phyloP scores from a whole-genome alignment of 495 filamentous ascomycete species.

The Penicillium paxilli region DNA sequence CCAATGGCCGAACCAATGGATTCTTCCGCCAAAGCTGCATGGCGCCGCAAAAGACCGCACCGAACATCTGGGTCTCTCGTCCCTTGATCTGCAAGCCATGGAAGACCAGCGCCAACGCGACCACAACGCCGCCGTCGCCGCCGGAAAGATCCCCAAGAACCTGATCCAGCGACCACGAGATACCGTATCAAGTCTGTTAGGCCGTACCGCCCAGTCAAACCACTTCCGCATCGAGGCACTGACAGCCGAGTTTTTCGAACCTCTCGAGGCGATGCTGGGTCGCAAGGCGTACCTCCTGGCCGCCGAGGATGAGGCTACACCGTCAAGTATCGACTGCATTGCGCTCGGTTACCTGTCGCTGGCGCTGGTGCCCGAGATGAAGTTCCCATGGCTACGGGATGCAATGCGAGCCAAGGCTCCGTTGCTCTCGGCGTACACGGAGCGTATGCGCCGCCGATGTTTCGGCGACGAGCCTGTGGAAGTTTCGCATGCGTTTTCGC shows the following conservation, averaged over 20 bases:
- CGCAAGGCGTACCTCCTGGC: conserved; percentile 56
- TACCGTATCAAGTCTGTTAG: conserved; percentile 41
- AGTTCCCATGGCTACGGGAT: conserved; percentile 69
- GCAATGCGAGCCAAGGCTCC: conserved; percentile 58
- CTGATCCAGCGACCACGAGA: conserved; percentile 41
- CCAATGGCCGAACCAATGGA: conserved; percentile 81
- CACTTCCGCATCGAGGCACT: conserved; percentile 71
- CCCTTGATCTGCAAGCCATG: conserved; percentile 59
- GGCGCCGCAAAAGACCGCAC: conserved; percentile 66
- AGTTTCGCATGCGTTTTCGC: conserved; percentile 28
- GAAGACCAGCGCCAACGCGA: conserved; percentile 45
- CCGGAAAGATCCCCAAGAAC: conserved; percentile 44
- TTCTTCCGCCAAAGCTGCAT: conserved; percentile 66
- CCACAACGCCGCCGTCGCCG: conserved; percentile 41
- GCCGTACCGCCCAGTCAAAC: conserved; percentile 38
- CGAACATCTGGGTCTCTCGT: conserved; percentile 71
- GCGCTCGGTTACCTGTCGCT: conserved; percentile 75
- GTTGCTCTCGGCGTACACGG: conserved; percentile 53
- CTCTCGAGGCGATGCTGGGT: conserved; percentile 63
- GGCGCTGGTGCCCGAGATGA: conserved; percentile 67
- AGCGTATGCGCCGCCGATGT: conserved; percentile 39
- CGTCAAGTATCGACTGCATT: conserved; percentile 74
- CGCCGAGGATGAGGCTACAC: conserved; percentile 25
- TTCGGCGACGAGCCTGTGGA: conserved; percentile 37
- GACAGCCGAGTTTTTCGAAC: conserved; percentile 65